Conservation (phyloP, 345 rosid species). For the Excoecaria agallocha region DNA sequence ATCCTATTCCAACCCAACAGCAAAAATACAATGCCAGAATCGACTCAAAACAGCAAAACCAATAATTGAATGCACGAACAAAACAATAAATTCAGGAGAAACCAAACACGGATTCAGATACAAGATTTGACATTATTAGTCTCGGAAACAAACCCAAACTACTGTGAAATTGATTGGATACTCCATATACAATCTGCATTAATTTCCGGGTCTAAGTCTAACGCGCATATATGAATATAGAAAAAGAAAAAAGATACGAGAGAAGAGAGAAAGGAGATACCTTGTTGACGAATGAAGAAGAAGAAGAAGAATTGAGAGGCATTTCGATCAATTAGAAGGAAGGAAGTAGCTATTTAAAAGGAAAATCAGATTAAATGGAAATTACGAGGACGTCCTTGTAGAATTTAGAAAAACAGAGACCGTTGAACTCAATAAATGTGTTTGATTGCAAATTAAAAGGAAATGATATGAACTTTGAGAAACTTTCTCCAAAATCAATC, state of each 20-base stretch:
- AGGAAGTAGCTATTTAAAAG: not conserved
- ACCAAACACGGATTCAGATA: slow-evolving; percentile 9
- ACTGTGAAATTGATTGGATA: not conserved
- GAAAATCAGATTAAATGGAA: not conserved
- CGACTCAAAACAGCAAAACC: slow-evolving; percentile 7
- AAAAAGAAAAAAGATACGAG: too few relatives aligned
- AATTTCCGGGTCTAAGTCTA: too few relatives aligned
- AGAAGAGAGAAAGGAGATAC: slow-evolving; percentile 8
- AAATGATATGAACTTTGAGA: not conserved
- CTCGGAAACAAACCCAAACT: not conserved
- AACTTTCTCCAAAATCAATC: not conserved
- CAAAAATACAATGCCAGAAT: slow-evolving; percentile 14
- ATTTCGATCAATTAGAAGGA: not conserved
- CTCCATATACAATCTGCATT: not conserved
- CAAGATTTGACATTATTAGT: not conserved
- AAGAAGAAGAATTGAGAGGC: slow-evolving; percentile 1
- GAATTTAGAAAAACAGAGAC: slow-evolving; percentile 20
- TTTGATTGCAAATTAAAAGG: slow-evolving; percentile 22
- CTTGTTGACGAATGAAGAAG: slow-evolving; percentile 14
- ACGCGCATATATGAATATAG: too few relatives aligned
- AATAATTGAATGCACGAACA: not conserved
- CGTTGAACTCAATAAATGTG: slow-evolving; percentile 32
- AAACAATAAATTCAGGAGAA: not conserved
- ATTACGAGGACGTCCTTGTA: not conserved
- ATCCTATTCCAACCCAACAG: slow-evolving; percentile 15